Conservation (phyloP, 805 yeast genomes). For the Schwanniomyces sp. region DNA sequence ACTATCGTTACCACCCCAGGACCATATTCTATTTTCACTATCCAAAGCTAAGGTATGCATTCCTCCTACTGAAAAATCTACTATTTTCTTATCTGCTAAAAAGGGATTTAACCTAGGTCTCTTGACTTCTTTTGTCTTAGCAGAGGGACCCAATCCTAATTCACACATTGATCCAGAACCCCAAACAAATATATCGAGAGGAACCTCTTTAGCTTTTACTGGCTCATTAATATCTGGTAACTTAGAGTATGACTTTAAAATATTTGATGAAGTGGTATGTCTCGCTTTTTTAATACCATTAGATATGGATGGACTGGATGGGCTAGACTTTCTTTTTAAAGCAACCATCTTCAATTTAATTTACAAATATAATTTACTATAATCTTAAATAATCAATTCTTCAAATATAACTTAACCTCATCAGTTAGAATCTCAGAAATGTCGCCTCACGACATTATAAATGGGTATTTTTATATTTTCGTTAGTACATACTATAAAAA, state of each 20-base stretch:
- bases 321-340: slow-evolving; percentile 34
- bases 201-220: slow-evolving; percentile 39
- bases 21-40: slow-evolving; percentile 77
- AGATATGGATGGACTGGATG: slow-evolving; percentile 13
- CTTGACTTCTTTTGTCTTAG: slow-evolving; percentile 88
- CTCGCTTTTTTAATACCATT: slow-evolving; percentile 22
- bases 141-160: slow-evolving; percentile 94
- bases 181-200: slow-evolving; percentile 84
- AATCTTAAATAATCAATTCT: background rate
- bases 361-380: background rate
- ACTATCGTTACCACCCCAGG: slow-evolving; percentile 97
- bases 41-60: slow-evolving; percentile 91
- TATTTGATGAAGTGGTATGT: slow-evolving; percentile 37
- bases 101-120: slow-evolving; percentile 91
- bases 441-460: background rate
- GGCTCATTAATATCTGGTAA: slow-evolving; percentile 45
- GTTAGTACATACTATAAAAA: background rate
- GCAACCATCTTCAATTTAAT: slow-evolving; percentile 38
- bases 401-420: background rate
- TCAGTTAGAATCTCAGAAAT: background rate
- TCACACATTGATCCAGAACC: slow-evolving; percentile 98
- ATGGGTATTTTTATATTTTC: background rate
- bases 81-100: slow-evolving; percentile 54
- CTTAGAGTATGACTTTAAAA: slow-evolving; percentile 49
- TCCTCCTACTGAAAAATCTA: slow-evolving; percentile 92